Evolutionary conservation across 2,329 filamentous ascomycete genomes (phyloP), one percentile per base, ranked within the genome.

Genomic region (Alternaria brassicicola): DNA sequence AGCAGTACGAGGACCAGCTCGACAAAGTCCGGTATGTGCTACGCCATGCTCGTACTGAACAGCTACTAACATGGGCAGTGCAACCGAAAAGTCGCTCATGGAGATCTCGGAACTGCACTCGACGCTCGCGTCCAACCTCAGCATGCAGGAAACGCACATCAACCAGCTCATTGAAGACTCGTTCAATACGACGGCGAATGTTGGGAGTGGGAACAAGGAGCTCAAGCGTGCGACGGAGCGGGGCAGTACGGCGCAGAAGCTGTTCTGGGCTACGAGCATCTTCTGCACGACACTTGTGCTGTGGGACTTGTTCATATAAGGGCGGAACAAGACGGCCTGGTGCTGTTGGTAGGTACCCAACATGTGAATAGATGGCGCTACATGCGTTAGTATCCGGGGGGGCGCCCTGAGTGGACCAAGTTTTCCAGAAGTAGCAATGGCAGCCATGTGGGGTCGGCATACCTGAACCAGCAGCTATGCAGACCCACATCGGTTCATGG

Each of bases 91-190:
- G 75, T 97, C 93, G 1, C 84, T 99, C 6, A 78, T 96, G 3
- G 95, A 99, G 76, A 97, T 99, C 63, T 90, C 92, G 7, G 93
- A 96, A 73, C 82, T 99, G 50, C 95, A 99, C 76, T 92, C 91
- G 54, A 88, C 94, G 52, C 88, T 99, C 12, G 92, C 95, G 38
- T 87, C 87, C 69, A 96, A 97, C 73, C 85, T 99, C 21, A 86
- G 89, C 36, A 89, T 89, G 13, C 95, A 99, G 74, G 90, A 91
- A 53, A 92, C 92, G 55, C 89, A 95, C 68, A 96, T 99, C 62
- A 90, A 93, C 59, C 91, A 95, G 74, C 83, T 99, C 19, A 92
- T 97, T 30, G 83, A 88, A 41, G 94, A 99, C 76, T 93, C 92
- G 2, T 85, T 88, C 59, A 84, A 86, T 30, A 97, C 93, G 9